These are phyloP conservation scores for Leishmania mexicana DNA, from an alignment of 208 protist genomes.

Conservation along the genomic window DNA sequence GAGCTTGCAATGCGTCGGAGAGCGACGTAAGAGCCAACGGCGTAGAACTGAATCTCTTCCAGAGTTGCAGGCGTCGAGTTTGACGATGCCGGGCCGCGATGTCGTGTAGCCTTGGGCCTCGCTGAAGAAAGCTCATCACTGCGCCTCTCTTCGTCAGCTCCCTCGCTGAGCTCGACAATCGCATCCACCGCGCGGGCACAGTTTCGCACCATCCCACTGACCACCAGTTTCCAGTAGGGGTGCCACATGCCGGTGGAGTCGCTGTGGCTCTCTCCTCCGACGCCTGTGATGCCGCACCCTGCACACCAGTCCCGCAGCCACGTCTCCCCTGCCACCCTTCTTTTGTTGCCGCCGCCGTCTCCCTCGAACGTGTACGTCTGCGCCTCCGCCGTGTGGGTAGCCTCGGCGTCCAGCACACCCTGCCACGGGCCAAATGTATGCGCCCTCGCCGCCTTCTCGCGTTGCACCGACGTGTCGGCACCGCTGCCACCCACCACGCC, in stretches of 20 bases:
- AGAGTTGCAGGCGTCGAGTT: not conserved
- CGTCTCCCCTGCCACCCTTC: not conserved
- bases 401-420: slow-evolving; percentile 14
- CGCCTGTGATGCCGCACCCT: not conserved
- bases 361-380: no score
- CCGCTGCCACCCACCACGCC: not conserved
- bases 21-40: slow-evolving; percentile 56
- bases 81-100: not conserved
- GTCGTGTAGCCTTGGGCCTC: not conserved
- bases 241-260: slow-evolving; percentile 5
- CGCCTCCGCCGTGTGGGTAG: not conserved
- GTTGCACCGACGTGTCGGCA: not conserved
- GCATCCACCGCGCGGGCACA: slow-evolving; percentile 16
- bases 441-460: not conserved
- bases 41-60: slow-evolving; percentile 39
- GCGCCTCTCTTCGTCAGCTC: not conserved
- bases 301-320: slow-evolving; percentile 5
- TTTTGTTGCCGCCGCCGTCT: not conserved
- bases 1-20: slow-evolving; percentile 69
- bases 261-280: not conserved
- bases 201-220: slow-evolving; percentile 13
- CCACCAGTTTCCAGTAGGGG: slow-evolving; percentile 25
- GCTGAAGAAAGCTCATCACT: not conserved
- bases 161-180: slow-evolving; percentile 13
- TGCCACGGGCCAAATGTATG: slow-evolving; percentile 26